Evolutionary conservation across 2,329 filamentous ascomycete genomes (phyloP).

Genomic region (Atkinsonella texensis): DNA sequence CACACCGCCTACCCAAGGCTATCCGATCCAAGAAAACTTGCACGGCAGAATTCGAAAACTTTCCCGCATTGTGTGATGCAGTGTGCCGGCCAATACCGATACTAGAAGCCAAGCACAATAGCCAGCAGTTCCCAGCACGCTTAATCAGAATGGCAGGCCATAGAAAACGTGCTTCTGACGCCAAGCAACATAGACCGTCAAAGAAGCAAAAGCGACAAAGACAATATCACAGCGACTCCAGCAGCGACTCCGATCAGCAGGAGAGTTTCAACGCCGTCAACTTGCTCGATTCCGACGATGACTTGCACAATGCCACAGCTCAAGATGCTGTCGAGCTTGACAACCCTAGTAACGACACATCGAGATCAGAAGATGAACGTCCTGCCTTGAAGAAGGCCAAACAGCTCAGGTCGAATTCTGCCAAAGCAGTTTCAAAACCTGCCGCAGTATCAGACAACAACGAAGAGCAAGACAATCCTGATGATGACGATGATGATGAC

Average conservation of each 20-base stretch:
- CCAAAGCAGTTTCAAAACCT: conserved; percentile 10
- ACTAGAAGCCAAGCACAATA: conserved; percentile 1
- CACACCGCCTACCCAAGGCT: conserved; percentile 9
- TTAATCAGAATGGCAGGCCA: conserved; percentile 20
- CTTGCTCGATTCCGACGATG: conserved; percentile 45
- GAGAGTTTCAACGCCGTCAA: conserved; percentile 38
- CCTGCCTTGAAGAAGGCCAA: conserved; percentile 9
- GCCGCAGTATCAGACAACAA: conserved; percentile 13
- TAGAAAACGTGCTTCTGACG: conserved; percentile 21
- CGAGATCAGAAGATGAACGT: conserved; percentile 25
- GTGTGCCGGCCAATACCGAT: not conserved
- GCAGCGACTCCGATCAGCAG: conserved; percentile 23
- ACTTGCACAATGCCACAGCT: conserved; percentile 39
- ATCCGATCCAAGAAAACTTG: conserved; percentile 7
- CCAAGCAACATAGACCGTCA: conserved; percentile 26
- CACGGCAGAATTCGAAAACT: conserved; percentile 11
- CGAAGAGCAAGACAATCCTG: conserved; percentile 13
- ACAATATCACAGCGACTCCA: conserved; percentile 41
- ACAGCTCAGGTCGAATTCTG: conserved; percentile 10
- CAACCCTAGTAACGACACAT: conserved; percentile 9
- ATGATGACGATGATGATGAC: conserved; percentile 21
- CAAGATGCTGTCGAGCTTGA: conserved; percentile 30
- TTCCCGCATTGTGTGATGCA: not conserved
- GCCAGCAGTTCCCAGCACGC: conserved; percentile 2
- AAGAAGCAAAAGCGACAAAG: conserved; percentile 41